Conservation (phyloP, 768 basidiomycete species). For the Exidia glandulosa region DNA sequence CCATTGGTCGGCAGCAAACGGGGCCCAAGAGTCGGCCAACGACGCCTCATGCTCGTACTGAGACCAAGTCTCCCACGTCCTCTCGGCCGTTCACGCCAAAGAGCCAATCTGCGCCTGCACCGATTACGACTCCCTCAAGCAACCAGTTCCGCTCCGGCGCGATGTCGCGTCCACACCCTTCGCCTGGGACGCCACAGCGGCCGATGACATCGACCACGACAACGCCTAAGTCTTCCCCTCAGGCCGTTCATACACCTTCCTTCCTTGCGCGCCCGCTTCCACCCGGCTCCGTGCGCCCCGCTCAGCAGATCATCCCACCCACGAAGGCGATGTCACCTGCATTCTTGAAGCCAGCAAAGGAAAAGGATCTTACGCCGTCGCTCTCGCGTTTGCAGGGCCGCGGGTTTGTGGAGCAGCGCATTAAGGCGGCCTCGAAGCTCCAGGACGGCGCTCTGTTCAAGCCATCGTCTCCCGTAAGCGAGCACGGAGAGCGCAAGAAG, state of each 20-base stretch:
- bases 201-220: not conserved
- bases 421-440: conserved; percentile 53
- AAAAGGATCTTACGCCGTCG: conserved; percentile 72
- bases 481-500: conserved; percentile 27
- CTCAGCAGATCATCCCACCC: not conserved
- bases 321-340: conserved; percentile 32
- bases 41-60: not conserved
- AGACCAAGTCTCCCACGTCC: not conserved
- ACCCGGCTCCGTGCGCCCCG: not conserved
- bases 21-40: not conserved
- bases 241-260: not conserved
- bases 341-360: conserved; percentile 42
- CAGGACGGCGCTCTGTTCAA: conserved; percentile 15
- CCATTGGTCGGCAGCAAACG: not conserved
- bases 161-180: not conserved
- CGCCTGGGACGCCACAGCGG: not conserved
- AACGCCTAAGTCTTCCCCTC: not conserved
- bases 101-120: not conserved
- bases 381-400: conserved; percentile 74
- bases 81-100: not conserved
- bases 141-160: not conserved
- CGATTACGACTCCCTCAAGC: not conserved
- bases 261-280: not conserved
- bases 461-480: not conserved
- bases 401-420: conserved; percentile 77